Conservation (phyloP, 331 rosid species). For the Quercus tomentella region DNA sequence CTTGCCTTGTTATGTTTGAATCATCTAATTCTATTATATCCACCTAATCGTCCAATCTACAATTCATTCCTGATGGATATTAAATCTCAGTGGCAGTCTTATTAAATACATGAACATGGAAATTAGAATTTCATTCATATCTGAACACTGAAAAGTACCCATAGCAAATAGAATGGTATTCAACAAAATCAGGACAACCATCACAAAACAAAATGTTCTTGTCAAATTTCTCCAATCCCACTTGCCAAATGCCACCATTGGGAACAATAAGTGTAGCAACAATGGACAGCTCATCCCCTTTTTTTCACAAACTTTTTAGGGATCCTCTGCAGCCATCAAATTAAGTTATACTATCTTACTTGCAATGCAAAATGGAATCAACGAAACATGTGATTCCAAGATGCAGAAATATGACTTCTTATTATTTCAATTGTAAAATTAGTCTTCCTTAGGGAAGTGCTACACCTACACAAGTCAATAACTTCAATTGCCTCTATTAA, state of each 20-base stretch:
- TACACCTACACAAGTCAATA: no score
- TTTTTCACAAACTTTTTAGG: neutral
- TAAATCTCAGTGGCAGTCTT: neutral
- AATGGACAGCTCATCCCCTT: neutral
- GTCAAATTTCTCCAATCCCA: neutral
- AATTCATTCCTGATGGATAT: neutral
- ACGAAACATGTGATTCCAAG: neutral
- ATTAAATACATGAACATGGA: neutral
- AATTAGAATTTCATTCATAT: constrained; percentile 1
- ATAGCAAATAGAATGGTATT: neutral
- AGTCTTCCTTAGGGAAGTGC: no score
- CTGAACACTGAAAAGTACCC: neutral
- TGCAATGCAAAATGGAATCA: neutral
- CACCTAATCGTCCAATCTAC: neutral
- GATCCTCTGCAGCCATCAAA: neutral
- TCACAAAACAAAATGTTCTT: neutral
- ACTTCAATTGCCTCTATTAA: no score
- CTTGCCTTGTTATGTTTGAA: neutral
- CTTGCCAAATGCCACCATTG: constrained; percentile 13
- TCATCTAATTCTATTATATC: neutral
- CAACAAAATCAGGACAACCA: constrained; percentile 4
- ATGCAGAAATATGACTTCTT: no score
- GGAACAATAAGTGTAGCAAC: constrained; percentile 12
- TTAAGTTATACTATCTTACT: neutral
- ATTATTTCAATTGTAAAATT: no score